Evolutionary conservation across 164 flowering plant species (phyloP).

Genomic region (Protea cynaroides): DNA sequence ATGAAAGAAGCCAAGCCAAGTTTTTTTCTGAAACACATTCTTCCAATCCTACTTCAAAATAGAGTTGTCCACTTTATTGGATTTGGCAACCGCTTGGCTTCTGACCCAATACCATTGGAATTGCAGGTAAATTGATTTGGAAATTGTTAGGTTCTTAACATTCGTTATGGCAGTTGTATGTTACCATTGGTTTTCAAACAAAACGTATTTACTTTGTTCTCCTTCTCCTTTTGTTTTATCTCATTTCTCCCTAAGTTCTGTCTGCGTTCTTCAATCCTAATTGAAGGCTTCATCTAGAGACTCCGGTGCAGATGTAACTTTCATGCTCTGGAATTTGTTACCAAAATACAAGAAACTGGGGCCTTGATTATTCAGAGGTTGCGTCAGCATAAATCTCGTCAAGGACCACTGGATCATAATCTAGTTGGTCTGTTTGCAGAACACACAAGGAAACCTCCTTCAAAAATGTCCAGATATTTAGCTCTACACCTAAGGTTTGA

Average conservation of each 20-base stretch:
- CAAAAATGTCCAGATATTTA: constrained; percentile 55
- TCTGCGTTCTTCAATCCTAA: constrained; percentile 35
- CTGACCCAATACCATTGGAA: constrained; percentile 81
- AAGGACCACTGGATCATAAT: constrained; percentile 60
- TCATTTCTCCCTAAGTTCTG: constrained; percentile 3
- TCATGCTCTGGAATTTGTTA: constrained; percentile 83
- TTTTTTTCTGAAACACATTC: constrained; percentile 68
- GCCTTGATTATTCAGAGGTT: constrained; percentile 70
- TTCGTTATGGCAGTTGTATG: neutral
- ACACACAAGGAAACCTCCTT: constrained; percentile 17
- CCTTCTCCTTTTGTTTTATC: neutral
- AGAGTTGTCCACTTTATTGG: constrained; percentile 90
- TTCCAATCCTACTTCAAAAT: constrained; percentile 68
- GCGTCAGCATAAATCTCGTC: constrained; percentile 45
- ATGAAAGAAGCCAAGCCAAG: constrained; percentile 85
- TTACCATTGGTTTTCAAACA: neutral
- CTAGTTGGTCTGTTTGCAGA: constrained; percentile 65
- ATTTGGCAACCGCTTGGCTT: constrained; percentile 93
- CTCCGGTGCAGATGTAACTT: constrained; percentile 99
- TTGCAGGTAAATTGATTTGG: constrained; percentile 61
- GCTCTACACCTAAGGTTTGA: constrained; percentile 95
- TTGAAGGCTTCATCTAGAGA: constrained; percentile 73
- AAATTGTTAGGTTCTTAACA: neutral
- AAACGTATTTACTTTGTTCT: neutral
- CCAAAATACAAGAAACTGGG: constrained; percentile 91